Conservation (phyloP, 805 yeast genomes). For the Saccharomyces paradoxus region DNA sequence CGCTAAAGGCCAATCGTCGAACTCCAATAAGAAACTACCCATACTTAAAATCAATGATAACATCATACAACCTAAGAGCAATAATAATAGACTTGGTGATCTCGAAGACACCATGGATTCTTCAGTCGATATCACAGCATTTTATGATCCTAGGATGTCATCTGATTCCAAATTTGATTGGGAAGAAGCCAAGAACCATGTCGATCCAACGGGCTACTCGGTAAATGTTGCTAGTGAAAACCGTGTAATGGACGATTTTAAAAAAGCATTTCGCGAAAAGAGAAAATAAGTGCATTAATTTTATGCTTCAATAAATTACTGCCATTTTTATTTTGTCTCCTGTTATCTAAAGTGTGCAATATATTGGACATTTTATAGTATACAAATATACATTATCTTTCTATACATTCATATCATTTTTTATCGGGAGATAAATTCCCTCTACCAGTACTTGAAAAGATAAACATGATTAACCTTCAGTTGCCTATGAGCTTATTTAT, state of each 20-base stretch:
- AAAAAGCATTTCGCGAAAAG: conserved; percentile 9
- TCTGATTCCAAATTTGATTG: neutral
- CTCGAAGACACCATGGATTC: conserved; percentile 19
- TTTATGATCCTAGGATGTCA: conserved; percentile 18
- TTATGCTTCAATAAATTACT: neutral
- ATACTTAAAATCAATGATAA: neutral
- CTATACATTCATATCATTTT: neutral
- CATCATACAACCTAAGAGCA: neutral
- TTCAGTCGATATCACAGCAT: conserved; percentile 34
- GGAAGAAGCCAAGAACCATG: neutral
- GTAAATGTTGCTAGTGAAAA: conserved; percentile 14
- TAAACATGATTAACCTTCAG: neutral
- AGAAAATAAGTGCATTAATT: neutral
- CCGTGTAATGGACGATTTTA: conserved; percentile 20
- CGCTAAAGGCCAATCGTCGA: neutral
- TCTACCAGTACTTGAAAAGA: no score
- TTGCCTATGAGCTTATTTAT: neutral
- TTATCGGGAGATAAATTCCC: no score
- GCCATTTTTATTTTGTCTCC: neutral
- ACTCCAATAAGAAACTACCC: neutral
- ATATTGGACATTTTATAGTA: neutral
- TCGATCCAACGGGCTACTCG: conserved; percentile 8
- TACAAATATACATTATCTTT: neutral
- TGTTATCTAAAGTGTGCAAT: neutral
- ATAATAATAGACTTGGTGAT: conserved; percentile 3